Conservation (phyloP, 768 basidiomycete species). For the Leucocoprinus leucothites region DNA sequence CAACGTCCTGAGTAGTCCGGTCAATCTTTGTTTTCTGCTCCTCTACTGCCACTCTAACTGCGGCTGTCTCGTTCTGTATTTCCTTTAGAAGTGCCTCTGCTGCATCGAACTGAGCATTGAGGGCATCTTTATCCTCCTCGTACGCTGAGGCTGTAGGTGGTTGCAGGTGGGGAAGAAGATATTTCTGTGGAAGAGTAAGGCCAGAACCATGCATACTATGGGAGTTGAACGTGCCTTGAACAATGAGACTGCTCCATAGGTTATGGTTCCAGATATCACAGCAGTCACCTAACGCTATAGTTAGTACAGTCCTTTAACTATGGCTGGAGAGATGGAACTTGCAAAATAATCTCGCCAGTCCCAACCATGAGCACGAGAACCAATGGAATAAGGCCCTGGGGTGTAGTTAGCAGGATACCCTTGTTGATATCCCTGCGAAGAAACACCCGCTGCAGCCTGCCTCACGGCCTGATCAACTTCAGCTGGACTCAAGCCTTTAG, state of each 20-base stretch:
- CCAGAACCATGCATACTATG: background rate
- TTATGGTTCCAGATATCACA: constrained; percentile 82
- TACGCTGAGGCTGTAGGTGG: constrained; percentile 89
- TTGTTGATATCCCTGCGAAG: constrained; percentile 20
- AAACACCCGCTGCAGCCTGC: constrained; percentile 43
- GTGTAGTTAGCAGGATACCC: constrained; percentile 42
- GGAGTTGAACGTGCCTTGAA: constrained; percentile 55
- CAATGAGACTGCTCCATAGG: constrained; percentile 76
- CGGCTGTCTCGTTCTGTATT: constrained; percentile 73
- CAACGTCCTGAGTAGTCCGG: constrained; percentile 68
- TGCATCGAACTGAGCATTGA: constrained; percentile 87
- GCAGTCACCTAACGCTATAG: constrained; percentile 71
- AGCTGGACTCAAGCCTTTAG: constrained; percentile 78
- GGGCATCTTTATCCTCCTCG: constrained; percentile 79
- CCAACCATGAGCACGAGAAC: constrained; percentile 52
- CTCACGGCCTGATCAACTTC: constrained; percentile 88
- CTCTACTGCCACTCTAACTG: constrained; percentile 70
- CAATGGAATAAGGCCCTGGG: constrained; percentile 21
- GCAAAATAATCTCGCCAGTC: constrained; percentile 99
- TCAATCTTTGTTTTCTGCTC: constrained; percentile 74
- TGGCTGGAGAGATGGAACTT: constrained; percentile 17
- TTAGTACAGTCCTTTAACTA: constrained; percentile 22
- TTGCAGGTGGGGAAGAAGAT: constrained; percentile 83
- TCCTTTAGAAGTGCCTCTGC: constrained; percentile 79
- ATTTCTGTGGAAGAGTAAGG: constrained; percentile 60